These are phyloP conservation scores for Trichoderma hamatum DNA, from an alignment of 2,329 filamentous ascomycete genomes.

Conservation along the genomic window DNA sequence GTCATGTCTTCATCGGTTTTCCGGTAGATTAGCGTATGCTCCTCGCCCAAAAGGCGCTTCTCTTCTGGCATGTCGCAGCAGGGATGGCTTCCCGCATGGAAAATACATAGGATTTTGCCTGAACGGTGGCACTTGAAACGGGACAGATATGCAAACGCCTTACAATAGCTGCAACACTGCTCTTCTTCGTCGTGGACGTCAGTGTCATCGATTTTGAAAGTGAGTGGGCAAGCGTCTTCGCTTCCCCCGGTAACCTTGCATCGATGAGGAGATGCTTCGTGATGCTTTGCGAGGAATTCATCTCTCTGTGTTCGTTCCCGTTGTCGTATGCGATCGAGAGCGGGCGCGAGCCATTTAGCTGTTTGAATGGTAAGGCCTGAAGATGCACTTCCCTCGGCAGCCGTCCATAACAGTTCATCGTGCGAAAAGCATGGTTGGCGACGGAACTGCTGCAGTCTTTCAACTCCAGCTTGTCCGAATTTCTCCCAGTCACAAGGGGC, in stretches of 20 bases:
- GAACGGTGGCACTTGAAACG: conserved; percentile 83
- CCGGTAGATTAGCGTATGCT: conserved; percentile 77
- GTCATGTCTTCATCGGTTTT: conserved; percentile 72
- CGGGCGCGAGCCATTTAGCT: conserved; percentile 92
- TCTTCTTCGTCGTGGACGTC: conserved; percentile 90
- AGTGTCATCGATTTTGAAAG: conserved; percentile 67
- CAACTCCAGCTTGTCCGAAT: conserved; percentile 82
- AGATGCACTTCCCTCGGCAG: conserved; percentile 75
- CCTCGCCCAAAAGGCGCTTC: conserved; percentile 68
- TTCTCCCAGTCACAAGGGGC: conserved; percentile 95
- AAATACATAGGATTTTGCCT: conserved; percentile 79
- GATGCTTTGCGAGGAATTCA: conserved; percentile 68
- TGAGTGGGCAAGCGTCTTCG: conserved; percentile 59
- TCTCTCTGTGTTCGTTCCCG: conserved; percentile 72
- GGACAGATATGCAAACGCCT: conserved; percentile 87
- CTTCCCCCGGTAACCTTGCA: conserved; percentile 52
- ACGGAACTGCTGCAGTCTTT: conserved; percentile 82
- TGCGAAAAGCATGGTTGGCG: conserved; percentile 97
- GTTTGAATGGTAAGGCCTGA: conserved; percentile 74
- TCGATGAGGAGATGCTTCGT: conserved; percentile 54
- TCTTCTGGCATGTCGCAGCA: conserved; percentile 74
- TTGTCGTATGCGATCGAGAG: conserved; percentile 74
- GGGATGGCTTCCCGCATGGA: conserved; percentile 77
- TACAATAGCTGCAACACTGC: conserved; percentile 91
- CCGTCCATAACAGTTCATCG: conserved; percentile 90